Conservation (phyloP, 345 rosid genomes). For the Gossypium stocksii region DNA sequence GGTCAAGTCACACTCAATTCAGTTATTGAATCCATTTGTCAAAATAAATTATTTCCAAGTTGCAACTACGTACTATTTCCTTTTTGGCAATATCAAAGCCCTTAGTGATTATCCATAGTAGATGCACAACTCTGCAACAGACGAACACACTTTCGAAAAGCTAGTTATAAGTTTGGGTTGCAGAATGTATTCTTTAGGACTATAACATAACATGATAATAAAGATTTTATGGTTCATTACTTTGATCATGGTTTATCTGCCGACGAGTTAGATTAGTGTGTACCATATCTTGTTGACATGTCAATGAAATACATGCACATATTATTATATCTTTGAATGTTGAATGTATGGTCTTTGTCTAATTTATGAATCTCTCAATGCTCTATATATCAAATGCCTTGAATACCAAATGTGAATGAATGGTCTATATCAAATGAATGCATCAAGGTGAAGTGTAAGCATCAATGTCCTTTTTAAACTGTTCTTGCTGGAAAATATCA, state of each 20-base stretch:
- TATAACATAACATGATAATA: background rate
- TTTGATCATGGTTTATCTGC: no score
- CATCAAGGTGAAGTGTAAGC: background rate
- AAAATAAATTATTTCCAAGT: background rate
- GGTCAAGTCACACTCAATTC: constrained; percentile 3
- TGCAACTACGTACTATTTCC: background rate
- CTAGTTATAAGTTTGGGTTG: background rate
- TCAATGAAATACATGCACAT: background rate
- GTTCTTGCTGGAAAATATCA: background rate
- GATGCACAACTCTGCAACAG: background rate
- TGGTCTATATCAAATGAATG: background rate
- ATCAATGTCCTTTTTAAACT: background rate
- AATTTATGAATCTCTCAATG: background rate
- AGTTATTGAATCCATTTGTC: background rate
- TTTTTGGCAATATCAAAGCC: background rate
- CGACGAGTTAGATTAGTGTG: background rate
- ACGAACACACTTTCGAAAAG: background rate
- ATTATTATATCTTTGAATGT: background rate
- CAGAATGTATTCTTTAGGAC: background rate
- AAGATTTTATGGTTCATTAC: background rate
- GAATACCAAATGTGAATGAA: background rate
- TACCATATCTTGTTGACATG: background rate
- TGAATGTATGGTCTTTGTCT: constrained; percentile 1
- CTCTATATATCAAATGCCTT: background rate
- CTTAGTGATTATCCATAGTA: background rate